Base-by-base conservation (phyloP, 1,284 basidiomycete genomes). In the Earliella scabrosa region DNA sequence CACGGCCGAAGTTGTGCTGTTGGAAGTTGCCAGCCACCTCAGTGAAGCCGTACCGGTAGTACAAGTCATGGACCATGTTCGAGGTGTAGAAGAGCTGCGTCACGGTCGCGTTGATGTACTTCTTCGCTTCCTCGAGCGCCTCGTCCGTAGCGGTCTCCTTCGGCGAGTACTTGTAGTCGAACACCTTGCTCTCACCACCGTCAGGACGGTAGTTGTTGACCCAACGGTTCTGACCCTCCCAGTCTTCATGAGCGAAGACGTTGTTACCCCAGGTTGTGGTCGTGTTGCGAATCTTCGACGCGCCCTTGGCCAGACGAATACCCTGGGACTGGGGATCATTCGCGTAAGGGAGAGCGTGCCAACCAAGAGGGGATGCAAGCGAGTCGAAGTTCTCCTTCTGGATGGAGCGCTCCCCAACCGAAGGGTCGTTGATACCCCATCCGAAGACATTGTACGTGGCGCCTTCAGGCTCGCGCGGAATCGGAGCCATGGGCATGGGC, bases 1-100 rank as follows among this genome's bases (percentile, higher is more conserved):
- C 96, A 48, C 88, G 86, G 1, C 87, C 93, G 69, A 95, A 95
- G 85, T 98, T 98, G 82, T 93, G 82, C 71, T 96, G 92, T 75
- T 98, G 96, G 88, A 98, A 98, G 82, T 98, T 98, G 35, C 96
- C 95, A 3, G 93, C 80, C 8, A 84, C 81, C 73, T 98, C 95
- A 69, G 92, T 91, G 73, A 98, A 97, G 26, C 95, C 95, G 56
- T 66, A 81, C 71, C 85, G 80, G 71, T 91, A 90, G 74, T 83
- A 88, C 35, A 92, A 71, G 69, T 92, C 88, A 63, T 91, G 89
- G 7, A 88, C 81, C 79, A 90, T 76, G 80, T 98, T 98, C 70
- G 81, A 82, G 21, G 95, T 97, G 79, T 96, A 97, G 82, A 97
- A 97, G 34, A 97, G 79, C 73, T 98, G 93, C 1, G 95, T 85